A percentile compares a stretch with the other conserved stretches of the same genome.
Conservation (phyloP, 352 stramenopile genomes). For the Phytophthora macrochlamydospora region DNA sequence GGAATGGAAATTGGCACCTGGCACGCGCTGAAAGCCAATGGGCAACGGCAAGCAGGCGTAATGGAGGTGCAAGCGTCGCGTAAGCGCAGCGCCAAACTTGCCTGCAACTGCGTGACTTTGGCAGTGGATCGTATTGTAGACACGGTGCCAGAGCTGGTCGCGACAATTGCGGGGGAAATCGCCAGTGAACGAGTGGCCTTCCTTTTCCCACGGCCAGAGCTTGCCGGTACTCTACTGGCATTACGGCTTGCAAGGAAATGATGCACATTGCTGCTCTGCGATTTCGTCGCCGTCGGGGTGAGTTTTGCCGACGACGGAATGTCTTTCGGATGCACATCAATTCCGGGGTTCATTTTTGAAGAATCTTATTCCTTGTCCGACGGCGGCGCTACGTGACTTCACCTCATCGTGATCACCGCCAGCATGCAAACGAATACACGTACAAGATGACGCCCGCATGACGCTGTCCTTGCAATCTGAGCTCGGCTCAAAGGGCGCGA, state of each 20-base stretch:
- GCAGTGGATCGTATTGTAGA: neutral
- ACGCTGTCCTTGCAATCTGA: neutral
- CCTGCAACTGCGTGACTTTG: neutral
- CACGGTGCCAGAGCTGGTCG: neutral
- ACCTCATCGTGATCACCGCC: slow-evolving; percentile 1
- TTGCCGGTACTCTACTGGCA: neutral
- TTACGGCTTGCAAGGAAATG: neutral
- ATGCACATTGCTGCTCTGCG: too few species aligned
- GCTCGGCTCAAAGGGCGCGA: neutral
- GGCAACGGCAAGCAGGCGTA: neutral
- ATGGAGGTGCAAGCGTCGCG: too few species aligned
- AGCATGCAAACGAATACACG: neutral
- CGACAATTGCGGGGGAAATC: neutral
- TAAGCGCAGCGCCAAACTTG: too few species aligned
- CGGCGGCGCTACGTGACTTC: slow-evolving; percentile 13
- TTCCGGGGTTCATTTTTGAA: slow-evolving; percentile 28
- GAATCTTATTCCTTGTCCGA: slow-evolving; percentile 37
- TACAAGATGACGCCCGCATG: too few species aligned
- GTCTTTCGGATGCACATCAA: slow-evolving; percentile 8
- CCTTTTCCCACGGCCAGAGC: neutral
- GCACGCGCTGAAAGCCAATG: neutral
- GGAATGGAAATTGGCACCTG: neutral
- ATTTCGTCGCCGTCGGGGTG: neutral
- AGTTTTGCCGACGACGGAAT: slow-evolving; percentile 8
- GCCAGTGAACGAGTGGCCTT: neutral